These are phyloP conservation scores for Eucalyptus tenuipes DNA, from an alignment of 345 rosid species.

Conservation along the genomic window DNA sequence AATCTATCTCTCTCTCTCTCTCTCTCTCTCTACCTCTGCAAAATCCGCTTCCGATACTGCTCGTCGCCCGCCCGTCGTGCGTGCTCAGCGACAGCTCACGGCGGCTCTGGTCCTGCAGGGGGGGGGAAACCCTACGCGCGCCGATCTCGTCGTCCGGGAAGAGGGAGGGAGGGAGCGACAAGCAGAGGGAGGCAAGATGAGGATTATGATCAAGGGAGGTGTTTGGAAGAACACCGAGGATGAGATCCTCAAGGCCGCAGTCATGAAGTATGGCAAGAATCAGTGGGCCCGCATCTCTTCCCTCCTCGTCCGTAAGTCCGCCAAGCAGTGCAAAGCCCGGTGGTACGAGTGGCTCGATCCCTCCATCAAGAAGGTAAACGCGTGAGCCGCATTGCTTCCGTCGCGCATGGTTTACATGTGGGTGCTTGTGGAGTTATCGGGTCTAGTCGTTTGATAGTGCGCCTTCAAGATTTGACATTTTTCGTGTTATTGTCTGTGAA, in stretches of 20 bases:
- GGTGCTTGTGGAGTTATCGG: background rate
- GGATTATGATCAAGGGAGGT: slow-evolving; percentile 99
- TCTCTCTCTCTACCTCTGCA: background rate
- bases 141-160: background rate
- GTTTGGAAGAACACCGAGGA: slow-evolving; percentile 99
- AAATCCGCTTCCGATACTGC: background rate
- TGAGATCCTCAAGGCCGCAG: slow-evolving; percentile 98
- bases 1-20: background rate
- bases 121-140: background rate
- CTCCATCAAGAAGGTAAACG: slow-evolving; percentile 78
- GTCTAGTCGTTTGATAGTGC: background rate
- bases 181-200: slow-evolving; percentile 42
- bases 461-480: background rate
- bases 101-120: background rate
- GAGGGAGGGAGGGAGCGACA: background rate
- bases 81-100: background rate
- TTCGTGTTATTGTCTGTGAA: background rate
- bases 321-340: slow-evolving; percentile 99
- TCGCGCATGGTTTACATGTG: background rate
- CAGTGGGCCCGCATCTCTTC: slow-evolving; percentile 99
- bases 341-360: slow-evolving; percentile 99
- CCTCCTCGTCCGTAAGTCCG: slow-evolving; percentile 94
- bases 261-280: slow-evolving; percentile 98
- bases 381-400: background rate
- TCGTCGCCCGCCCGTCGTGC: background rate